Evolutionary conservation across 208 protist genomes (phyloP).

Genomic region (Trypanosoma scelopori): DNA sequence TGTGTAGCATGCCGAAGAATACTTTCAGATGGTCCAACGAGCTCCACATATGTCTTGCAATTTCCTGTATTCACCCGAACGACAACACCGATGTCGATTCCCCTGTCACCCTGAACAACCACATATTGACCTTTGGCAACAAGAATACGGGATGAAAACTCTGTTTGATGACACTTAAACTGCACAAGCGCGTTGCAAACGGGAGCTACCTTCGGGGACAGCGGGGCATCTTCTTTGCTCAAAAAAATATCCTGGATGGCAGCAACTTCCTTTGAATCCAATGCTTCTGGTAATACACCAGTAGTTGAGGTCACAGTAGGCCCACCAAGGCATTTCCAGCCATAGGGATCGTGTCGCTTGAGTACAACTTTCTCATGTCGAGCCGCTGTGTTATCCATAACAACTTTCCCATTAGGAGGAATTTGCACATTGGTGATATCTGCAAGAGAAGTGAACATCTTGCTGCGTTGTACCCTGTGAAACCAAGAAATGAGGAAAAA

Average conservation of each 20-base stretch:
- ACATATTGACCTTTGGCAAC: constrained; percentile 80
- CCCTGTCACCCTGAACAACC: constrained; percentile 87
- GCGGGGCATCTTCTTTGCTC: constrained; percentile 42
- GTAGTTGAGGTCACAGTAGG: constrained; percentile 13
- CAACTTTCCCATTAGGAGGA: constrained; percentile 13
- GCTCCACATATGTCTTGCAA: constrained; percentile 59
- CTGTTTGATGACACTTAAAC: constrained; percentile 87
- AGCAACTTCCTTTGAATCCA: constrained; percentile 7
- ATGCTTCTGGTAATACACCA: constrained; percentile 17
- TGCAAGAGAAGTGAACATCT: constrained; percentile 38
- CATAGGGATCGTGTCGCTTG: constrained; percentile 70
- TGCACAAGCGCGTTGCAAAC: constrained; percentile 70
- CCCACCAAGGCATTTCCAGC: constrained; percentile 66
- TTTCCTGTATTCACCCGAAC: constrained; percentile 60
- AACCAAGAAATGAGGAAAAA: constrained; percentile 14
- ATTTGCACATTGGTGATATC: constrained; percentile 77
- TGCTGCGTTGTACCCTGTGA: background rate
- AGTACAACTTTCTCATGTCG: background rate
- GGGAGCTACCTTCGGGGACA: constrained; percentile 25
- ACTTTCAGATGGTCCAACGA: constrained; percentile 46
- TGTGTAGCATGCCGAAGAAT: constrained; percentile 79
- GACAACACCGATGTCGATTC: constrained; percentile 88
- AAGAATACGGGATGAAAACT: constrained; percentile 62
- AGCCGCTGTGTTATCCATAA: constrained; percentile 1
- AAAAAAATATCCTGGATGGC: constrained; percentile 36